phyloP scores from a whole-genome alignment of 202 grass and related monocot species.

The Zizania palustris region DNA sequence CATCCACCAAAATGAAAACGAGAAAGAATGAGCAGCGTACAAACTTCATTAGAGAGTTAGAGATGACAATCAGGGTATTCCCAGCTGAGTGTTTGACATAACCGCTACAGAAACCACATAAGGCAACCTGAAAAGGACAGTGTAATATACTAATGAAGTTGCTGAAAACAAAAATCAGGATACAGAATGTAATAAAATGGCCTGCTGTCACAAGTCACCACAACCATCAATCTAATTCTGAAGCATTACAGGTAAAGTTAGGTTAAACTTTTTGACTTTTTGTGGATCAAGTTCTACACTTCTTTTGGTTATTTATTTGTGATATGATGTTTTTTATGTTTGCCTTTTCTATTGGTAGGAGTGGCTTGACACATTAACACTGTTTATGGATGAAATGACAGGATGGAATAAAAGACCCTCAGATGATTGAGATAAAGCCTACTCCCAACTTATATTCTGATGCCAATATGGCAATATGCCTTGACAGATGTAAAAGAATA shows the following conservation, averaged over 20 bases:
- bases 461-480: neutral
- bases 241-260: neutral
- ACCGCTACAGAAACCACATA: conserved; percentile 58
- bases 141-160: conserved; percentile 26
- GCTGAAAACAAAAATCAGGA: neutral
- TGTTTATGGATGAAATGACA: conserved; percentile 7
- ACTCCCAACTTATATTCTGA: conserved; percentile 5
- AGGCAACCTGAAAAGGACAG: conserved; percentile 64
- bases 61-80: conserved; percentile 62
- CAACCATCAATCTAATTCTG: conserved; percentile 8
- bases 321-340: neutral
- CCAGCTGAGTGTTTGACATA: conserved; percentile 76
- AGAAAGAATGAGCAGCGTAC: conserved; percentile 56
- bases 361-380: neutral
- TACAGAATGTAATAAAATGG: neutral
- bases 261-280: neutral
- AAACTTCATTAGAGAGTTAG: conserved; percentile 56
- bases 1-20: conserved; percentile 20
- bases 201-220: neutral
- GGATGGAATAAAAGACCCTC: neutral
- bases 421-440: conserved; percentile 13
- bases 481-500: neutral
- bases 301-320: conserved; percentile 20
- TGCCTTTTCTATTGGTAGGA: conserved; percentile 9
- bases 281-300: neutral